Evolutionary conservation across 148 eudicot species (phyloP).

Genomic region (Vaccinium darrowii): DNA sequence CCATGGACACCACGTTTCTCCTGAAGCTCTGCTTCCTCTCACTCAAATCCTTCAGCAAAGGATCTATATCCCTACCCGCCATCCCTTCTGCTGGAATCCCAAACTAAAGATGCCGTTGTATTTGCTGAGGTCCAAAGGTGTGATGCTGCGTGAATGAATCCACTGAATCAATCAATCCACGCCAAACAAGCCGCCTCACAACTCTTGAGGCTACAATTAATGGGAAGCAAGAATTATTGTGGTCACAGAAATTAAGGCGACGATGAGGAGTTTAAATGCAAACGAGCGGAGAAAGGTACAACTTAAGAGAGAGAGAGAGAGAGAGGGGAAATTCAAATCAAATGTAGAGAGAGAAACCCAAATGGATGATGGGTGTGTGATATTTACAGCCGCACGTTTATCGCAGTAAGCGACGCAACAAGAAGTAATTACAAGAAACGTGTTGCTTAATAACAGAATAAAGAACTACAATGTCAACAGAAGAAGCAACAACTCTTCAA

Average conservation of each 20-base stretch:
- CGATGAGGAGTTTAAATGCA: not conserved
- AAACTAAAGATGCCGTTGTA: not conserved
- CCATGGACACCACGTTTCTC: conserved; percentile 74
- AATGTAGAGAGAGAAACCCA: not conserved
- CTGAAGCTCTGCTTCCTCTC: conserved; percentile 79
- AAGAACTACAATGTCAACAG: not conserved
- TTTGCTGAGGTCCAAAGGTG: not conserved
- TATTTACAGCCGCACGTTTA: not conserved
- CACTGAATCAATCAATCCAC: conserved; percentile 6
- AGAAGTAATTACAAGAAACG: not conserved
- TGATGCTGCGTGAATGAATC: not conserved
- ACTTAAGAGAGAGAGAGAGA: too few relatives aligned
- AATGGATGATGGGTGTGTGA: not conserved
- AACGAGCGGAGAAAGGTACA: not conserved
- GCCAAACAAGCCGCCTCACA: not conserved
- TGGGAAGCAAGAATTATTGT: not conserved
- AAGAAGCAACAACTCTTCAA: not conserved
- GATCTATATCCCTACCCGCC: conserved; percentile 47
- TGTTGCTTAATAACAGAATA: not conserved
- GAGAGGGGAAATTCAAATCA: too few relatives aligned
- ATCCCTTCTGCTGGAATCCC: not conserved
- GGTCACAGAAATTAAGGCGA: not conserved
- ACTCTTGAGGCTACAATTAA: conserved; percentile 1
- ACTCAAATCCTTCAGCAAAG: conserved; percentile 79
- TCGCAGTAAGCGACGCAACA: not conserved